Evolutionary conservation across 352 stramenopile species (phyloP), one percentile per base, ranked within the genome.

Genomic region (Globisporangium camurandrum): DNA sequence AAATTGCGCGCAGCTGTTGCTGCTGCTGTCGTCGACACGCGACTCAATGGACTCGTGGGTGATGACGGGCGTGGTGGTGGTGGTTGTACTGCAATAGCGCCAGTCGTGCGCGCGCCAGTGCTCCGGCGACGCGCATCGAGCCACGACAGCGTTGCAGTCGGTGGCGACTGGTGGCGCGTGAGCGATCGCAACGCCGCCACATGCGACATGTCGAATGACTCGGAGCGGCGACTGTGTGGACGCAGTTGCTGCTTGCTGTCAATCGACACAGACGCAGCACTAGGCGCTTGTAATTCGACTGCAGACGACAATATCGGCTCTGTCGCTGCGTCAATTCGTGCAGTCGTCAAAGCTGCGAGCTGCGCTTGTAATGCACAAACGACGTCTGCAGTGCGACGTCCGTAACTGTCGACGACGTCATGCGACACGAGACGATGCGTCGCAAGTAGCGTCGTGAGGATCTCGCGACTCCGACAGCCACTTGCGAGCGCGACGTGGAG

Each of bases 401-500:
- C 64, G 52, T 62, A 79, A 22, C 61, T 57, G 60, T 79, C 69
- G 16, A 51, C 56, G 20, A 70, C 47, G 8, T 68, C 51, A 20
- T 55, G 46, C 23, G 22, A 28, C 6, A 51, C 30, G 27, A 66
- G 54, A 12, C 26, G 42, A 9, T 43, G 46, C 39, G 30, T 59
- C 17, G 31, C 48, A 9, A 64, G 40, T 20, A 63, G 40, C 12
- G 36, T 22, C 23, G 41, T 8, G 2, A 69, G 14, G 3, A 71
- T 24, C 17, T 58, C 53, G 17, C 49, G 17, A n/a, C 45, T 55
- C 26, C 54, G 22, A 5, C 48, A 24, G 23, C 49, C 33, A 2
- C 44, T 30, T 11, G 51, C 55, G 7, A 69, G 52, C 9, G 74
- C 70, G 44, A 83, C 63, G 20, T 87, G 65, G 0, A 85, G 40